Evolutionary conservation across 2,329 filamentous ascomycete species (phyloP).

Genomic region (Talaromyces sp.): DNA sequence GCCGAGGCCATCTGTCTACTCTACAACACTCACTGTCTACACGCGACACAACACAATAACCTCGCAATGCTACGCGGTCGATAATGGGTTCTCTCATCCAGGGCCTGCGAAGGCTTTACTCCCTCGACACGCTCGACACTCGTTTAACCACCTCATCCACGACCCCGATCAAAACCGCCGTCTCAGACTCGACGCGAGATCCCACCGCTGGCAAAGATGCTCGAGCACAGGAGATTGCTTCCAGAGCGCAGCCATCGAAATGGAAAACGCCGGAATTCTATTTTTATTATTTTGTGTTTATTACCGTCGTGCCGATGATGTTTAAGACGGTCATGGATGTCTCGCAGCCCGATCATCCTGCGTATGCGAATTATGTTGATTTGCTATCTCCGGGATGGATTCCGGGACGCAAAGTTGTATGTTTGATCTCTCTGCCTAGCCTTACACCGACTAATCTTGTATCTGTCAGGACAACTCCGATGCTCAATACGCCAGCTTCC

Average conservation of each 20-base stretch:
- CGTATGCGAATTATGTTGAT: conserved; percentile 70
- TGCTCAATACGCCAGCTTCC: conserved; percentile 79
- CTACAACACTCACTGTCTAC: not conserved
- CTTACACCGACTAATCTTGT: not conserved
- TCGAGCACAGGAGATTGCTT: conserved; percentile 39
- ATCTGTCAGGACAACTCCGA: conserved; percentile 75
- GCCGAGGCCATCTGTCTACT: not conserved
- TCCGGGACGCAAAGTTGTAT: conserved; percentile 80
- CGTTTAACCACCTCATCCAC: conserved; percentile 69
- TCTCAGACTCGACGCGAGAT: conserved; percentile 43
- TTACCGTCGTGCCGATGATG: conserved; percentile 72
- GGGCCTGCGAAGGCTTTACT: conserved; percentile 56
- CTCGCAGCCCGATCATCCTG: conserved; percentile 70
- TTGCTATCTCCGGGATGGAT: conserved; percentile 84
- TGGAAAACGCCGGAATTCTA: conserved; percentile 87
- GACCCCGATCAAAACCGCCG: conserved; percentile 60
- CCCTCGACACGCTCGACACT: conserved; percentile 66
- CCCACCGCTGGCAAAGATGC: conserved; percentile 28
- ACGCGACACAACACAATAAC: not conserved
- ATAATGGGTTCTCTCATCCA: conserved; percentile 47
- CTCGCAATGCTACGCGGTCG: conserved; percentile 26
- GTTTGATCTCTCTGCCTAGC: conserved; percentile 27
- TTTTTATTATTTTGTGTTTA: conserved; percentile 70
- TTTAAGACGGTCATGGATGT: conserved; percentile 85
- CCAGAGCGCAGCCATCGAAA: conserved; percentile 60